Evolutionary conservation across 768 basidiomycete genomes (phyloP).

Genomic region (Auriscalpium vulgare): DNA sequence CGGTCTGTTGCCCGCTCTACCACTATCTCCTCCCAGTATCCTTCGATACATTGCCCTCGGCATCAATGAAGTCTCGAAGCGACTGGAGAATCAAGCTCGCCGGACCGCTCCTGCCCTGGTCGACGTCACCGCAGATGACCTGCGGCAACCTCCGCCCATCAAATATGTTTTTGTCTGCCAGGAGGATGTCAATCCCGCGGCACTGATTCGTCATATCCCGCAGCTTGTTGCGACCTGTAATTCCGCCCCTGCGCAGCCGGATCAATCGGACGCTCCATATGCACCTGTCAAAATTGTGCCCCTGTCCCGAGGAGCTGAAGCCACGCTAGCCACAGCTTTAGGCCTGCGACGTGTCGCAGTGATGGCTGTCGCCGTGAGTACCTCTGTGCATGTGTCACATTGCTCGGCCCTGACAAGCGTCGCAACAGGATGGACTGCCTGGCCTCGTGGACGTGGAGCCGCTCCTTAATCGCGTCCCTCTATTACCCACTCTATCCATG

Average conservation of each 20-base stretch:
- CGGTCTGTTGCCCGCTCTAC: not conserved
- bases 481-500: conserved; percentile 62
- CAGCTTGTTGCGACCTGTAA: conserved; percentile 74
- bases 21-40: conserved; percentile 28
- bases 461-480: conserved; percentile 43
- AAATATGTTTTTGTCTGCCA: conserved; percentile 59
- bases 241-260: conserved; percentile 23
- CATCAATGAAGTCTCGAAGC: conserved; percentile 76
- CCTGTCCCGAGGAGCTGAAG: conserved; percentile 62
- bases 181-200: conserved; percentile 65
- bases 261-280: conserved; percentile 7
- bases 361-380: conserved; percentile 58
- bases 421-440: conserved; percentile 33
- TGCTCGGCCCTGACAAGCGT: not conserved
- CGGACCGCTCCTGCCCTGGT: not conserved
- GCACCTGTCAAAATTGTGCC: conserved; percentile 46
- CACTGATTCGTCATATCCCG: conserved; percentile 68
- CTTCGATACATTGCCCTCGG: conserved; percentile 49
- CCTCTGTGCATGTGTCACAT: not conserved
- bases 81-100: conserved; percentile 52
- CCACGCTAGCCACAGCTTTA: conserved; percentile 46
- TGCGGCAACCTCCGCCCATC: not conserved
- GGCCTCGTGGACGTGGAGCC: conserved; percentile 22
- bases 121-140: not conserved
- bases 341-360: conserved; percentile 61